A percentile compares a stretch with the other conserved stretches of the same genome.
phyloP scores from a whole-genome alignment of 2,329 filamentous ascomycete genomes.

The Neoscytalidium dimidiatum region DNA sequence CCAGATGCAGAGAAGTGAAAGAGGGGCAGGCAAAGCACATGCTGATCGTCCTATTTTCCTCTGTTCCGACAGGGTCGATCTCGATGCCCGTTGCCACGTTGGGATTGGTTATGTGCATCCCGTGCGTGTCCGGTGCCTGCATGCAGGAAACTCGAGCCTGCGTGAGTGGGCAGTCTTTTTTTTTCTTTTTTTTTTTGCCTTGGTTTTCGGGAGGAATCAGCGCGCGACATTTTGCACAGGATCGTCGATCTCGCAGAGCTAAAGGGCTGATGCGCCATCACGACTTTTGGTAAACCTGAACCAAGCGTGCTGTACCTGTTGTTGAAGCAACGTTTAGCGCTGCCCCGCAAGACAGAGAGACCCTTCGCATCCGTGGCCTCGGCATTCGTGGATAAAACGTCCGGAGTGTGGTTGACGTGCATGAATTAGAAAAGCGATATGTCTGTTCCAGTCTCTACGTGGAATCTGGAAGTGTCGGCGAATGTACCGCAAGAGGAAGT shows the following conservation, averaged over 20 bases:
- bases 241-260: constrained; percentile 5
- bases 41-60: neutral
- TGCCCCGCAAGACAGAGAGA: neutral
- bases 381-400: neutral
- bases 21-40: neutral
- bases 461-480: neutral
- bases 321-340: neutral
- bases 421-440: neutral
- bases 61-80: neutral
- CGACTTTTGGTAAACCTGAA: neutral
- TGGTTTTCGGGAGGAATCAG: neutral
- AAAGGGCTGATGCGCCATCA: neutral
- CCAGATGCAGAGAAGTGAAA: neutral
- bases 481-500: neutral
- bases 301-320: neutral
- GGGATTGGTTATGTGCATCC: neutral
- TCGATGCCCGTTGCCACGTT: neutral
- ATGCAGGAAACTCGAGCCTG: constrained; percentile 13
- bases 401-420: neutral
- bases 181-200: neutral
- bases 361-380: neutral
- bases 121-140: neutral
- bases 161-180: neutral
- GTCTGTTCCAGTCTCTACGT: neutral
- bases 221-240: neutral